phyloP scores from a whole-genome alignment of 2,329 filamentous ascomycete species.

The Berkeleyomyces rouxiae region DNA sequence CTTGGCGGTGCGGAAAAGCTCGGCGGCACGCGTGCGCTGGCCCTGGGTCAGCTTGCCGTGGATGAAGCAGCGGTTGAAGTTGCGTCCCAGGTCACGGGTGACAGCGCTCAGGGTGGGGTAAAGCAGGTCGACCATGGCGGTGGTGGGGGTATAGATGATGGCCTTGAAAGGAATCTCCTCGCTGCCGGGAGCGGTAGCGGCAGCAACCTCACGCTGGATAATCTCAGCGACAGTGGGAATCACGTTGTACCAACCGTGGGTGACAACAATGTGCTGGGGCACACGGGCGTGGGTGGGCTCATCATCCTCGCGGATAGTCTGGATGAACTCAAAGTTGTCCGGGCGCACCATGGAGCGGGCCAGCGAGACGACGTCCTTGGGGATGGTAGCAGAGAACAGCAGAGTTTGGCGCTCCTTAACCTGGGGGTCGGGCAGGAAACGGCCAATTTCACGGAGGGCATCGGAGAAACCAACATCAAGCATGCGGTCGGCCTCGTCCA shows the following conservation, averaged over 20 bases:
- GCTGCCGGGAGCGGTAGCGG: slow-evolving; percentile 23
- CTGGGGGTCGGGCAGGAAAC: slow-evolving; percentile 42
- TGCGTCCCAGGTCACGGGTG: slow-evolving; percentile 26
- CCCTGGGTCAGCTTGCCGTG: slow-evolving; percentile 62
- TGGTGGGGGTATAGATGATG: slow-evolving; percentile 83
- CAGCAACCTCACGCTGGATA: slow-evolving; percentile 40
- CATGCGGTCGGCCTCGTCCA: slow-evolving; percentile 97
- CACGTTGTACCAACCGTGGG: slow-evolving; percentile 56
- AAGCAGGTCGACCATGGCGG: slow-evolving; percentile 42
- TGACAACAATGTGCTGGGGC: slow-evolving; percentile 57
- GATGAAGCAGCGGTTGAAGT: slow-evolving; percentile 41
- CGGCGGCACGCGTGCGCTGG: slow-evolving; percentile 51
- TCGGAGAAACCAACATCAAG: slow-evolving; percentile 77
- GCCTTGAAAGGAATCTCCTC: slow-evolving; percentile 62
- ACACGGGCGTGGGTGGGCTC: slow-evolving; percentile 70
- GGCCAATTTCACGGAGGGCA: slow-evolving; percentile 45
- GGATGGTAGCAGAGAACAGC: slow-evolving; percentile 89
- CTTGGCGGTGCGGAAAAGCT: slow-evolving; percentile 49
- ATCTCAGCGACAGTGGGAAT: slow-evolving; percentile 67
- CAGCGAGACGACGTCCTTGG: slow-evolving; percentile 62
- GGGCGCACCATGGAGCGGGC: slow-evolving; percentile 65
- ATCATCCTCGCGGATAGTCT: slow-evolving; percentile 73
- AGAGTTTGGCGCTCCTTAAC: slow-evolving; percentile 69
- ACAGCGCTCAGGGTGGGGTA: slow-evolving; percentile 31
- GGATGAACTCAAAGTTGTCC: slow-evolving; percentile 69